Evolutionary conservation across 257 asterid species (phyloP), one percentile per base, ranked within the genome.

Genomic region (Ballota nigra): DNA sequence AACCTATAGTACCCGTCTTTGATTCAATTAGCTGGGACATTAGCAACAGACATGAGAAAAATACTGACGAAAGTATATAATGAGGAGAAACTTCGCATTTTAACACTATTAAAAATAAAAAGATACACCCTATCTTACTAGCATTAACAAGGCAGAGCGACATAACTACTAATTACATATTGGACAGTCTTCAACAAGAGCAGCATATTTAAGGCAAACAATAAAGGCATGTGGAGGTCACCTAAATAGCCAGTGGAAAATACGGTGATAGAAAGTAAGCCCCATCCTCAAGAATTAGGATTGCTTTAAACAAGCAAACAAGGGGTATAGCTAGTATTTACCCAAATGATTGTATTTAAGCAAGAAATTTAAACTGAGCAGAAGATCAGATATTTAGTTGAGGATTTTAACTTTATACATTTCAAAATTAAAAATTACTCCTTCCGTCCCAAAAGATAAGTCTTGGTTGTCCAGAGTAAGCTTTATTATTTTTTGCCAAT

Each of bases 181-280:
- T 8, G 22, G 49, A 53, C 43, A 52, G 29, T 20, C 31, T 63
- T 51, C 70, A 62, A 24, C 38, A 36, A 38, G 34, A 52, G 22
- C 6, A 26, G 43, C 41, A 60, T 60, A 29, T 60, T 72, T 63
- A 31, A 72, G 19, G 64, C 70, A 52, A 26, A 34, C 60, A 65
- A 36, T 22, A 40, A 8, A 52, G 4, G 57, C 10, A 26, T 20
- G 55, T 49, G 36, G 36, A 49, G 26, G 66, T 63, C 16, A 51
- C 18, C 6, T 59, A 45, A 33, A 15, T 43, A 5, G 41, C 61
- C 23, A 28, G 26, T 68, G 26, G 53, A 40, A 26, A n/a, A 23
- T 12, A 18, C 33, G 47, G 8, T 16, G 6, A 33, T 12, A 36
- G 31, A 56, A 75, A 40, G 58, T 13, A 16, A 6, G 28, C 59